A percentile compares a stretch with the other conserved stretches of the same genome.
These are phyloP conservation scores for Cryphonectria carpinicola DNA, from an alignment of 2,329 filamentous ascomycete species.

Conservation along the genomic window DNA sequence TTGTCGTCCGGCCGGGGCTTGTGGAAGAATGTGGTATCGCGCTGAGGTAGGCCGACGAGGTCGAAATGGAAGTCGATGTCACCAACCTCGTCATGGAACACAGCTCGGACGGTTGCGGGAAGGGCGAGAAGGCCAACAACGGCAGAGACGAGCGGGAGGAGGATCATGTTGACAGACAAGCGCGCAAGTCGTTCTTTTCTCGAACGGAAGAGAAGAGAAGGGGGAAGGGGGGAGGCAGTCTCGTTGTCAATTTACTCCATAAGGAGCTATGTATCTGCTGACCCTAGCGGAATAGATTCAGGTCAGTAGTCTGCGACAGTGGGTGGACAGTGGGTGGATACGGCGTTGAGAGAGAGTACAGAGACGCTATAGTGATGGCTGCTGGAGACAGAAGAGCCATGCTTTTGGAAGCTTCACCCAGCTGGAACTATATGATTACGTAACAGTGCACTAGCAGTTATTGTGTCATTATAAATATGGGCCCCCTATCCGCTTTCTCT, in stretches of 20 bases:
- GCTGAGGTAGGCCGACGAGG: slow-evolving; percentile 80
- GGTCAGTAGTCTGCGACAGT: not conserved
- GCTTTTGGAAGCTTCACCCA: not conserved
- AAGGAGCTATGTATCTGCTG: not conserved
- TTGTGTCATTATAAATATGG: not conserved
- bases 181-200: slow-evolving; percentile 20
- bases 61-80: slow-evolving; percentile 92
- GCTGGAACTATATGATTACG: not conserved
- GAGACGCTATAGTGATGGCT: not conserved
- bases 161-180: slow-evolving; percentile 22
- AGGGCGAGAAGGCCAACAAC: slow-evolving; percentile 44
- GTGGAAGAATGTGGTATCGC: slow-evolving; percentile 92
- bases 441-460: not conserved
- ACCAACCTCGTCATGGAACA: slow-evolving; percentile 90
- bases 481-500: too few species aligned
- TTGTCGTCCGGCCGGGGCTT: slow-evolving; percentile 79
- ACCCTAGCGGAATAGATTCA: not conserved
- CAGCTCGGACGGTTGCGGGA: slow-evolving; percentile 61
- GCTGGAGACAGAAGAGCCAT: not conserved
- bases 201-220: not conserved
- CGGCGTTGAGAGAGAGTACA: not conserved
- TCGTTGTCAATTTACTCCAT: slow-evolving; percentile 23
- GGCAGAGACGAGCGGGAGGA: slow-evolving; percentile 29
- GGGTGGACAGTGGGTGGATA: too few species aligned
- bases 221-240: not conserved